These are phyloP conservation scores for Colletotrichum costaricense DNA, from an alignment of 2,329 filamentous ascomycete genomes.

Conservation along the genomic window DNA sequence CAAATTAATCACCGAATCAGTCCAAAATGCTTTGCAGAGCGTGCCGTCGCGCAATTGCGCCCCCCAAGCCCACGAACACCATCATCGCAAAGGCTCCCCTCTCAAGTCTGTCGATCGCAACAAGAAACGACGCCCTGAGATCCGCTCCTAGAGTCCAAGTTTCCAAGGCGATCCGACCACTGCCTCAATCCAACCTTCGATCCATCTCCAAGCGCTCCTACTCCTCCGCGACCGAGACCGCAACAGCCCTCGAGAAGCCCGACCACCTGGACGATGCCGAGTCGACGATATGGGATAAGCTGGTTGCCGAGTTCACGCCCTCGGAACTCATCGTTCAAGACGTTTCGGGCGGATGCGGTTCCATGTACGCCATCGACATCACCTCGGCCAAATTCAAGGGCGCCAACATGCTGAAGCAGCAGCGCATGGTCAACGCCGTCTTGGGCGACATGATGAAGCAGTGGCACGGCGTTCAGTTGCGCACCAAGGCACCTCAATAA, in stretches of 20 bases:
- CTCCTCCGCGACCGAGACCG: conserved; percentile 11
- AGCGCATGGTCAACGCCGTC: conserved; percentile 81
- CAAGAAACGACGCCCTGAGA: conserved; percentile 14
- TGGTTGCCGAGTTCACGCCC: conserved; percentile 61
- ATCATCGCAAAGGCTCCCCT: conserved; percentile 13
- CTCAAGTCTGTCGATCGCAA: conserved; percentile 60
- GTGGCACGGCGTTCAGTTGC: conserved; percentile 87
- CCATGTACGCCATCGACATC: conserved; percentile 88
- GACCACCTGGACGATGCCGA: conserved; percentile 67
- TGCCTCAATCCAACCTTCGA: neutral
- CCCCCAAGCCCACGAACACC: conserved; percentile 10
- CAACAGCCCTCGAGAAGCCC: conserved; percentile 52
- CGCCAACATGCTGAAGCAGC: conserved; percentile 80
- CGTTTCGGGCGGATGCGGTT: conserved; percentile 85
- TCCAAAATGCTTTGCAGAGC: conserved; percentile 33
- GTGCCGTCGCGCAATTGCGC: conserved; percentile 35
- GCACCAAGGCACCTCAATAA: conserved; percentile 68
- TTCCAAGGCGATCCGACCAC: neutral
- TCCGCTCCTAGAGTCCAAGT: neutral
- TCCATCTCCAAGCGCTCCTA: conserved; percentile 8
- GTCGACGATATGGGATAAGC: conserved; percentile 66
- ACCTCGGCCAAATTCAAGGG: conserved; percentile 78
- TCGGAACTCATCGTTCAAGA: conserved; percentile 75
- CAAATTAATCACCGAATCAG: neutral
- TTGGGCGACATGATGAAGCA: conserved; percentile 80